phyloP scores from a whole-genome alignment of 345 rosid genomes.

The Mallotus nudiflorus region DNA sequence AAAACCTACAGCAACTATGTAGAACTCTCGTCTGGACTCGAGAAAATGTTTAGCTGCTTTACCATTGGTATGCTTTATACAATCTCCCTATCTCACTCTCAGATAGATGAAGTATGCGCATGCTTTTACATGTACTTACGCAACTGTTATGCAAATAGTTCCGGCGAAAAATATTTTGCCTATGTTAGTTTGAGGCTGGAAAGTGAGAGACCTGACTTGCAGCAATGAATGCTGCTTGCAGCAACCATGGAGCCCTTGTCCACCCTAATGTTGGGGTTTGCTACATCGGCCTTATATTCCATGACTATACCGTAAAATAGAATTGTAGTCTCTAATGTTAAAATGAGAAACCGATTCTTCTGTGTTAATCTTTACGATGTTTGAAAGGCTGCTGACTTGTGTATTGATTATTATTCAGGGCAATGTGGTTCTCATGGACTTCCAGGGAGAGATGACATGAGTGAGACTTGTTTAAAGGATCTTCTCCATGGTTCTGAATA shows the following conservation, averaged over 20 bases:
- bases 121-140: not conserved
- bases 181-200: not conserved
- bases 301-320: not conserved
- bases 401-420: slow-evolving; percentile 34
- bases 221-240: not conserved
- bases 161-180: not conserved
- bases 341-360: not conserved
- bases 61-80: slow-evolving; percentile 41
- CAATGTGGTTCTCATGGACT: slow-evolving; percentile 47
- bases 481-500: slow-evolving; percentile 44
- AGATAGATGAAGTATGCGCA: no score
- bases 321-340: not conserved
- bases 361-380: not conserved
- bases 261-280: no score
- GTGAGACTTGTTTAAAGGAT: slow-evolving; percentile 40
- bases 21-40: slow-evolving; percentile 37
- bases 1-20: slow-evolving; percentile 26
- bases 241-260: no score
- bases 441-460: slow-evolving; percentile 41
- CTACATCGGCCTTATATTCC: no score
- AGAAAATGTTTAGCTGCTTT: slow-evolving; percentile 50
- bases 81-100: not conserved
- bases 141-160: not conserved
- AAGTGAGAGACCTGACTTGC: not conserved
- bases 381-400: not conserved